A percentile compares a stretch with the other conserved stretches of the same genome.
Evolutionary conservation across 2,329 filamentous ascomycete species (phyloP).

Genomic region (Phialophora expanda): DNA sequence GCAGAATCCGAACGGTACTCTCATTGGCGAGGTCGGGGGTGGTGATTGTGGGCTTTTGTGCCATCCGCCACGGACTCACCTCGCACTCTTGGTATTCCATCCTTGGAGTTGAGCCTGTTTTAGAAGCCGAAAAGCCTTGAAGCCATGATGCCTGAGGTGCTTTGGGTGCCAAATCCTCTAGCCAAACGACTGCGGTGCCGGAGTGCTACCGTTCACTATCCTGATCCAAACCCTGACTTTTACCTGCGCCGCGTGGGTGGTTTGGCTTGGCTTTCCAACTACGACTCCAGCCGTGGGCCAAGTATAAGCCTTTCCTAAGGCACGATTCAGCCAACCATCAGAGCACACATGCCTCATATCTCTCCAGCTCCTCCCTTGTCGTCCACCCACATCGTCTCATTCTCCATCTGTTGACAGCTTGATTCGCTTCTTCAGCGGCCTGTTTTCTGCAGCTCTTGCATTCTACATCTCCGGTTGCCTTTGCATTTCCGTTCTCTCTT

Average conservation of each 20-base stretch:
- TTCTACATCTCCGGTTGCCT: neutral
- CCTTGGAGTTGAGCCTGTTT: conserved; percentile 10
- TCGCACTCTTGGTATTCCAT: neutral
- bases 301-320: conserved; percentile 9
- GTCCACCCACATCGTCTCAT: conserved; percentile 11
- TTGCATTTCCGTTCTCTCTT: conserved; percentile 5
- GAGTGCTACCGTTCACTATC: conserved; percentile 3
- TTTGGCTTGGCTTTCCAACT: conserved; percentile 1
- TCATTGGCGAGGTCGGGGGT: neutral
- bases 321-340: conserved; percentile 14
- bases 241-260: neutral
- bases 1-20: neutral
- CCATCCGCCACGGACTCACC: conserved; percentile 6
- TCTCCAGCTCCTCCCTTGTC: conserved; percentile 11
- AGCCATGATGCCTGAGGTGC: conserved; percentile 4
- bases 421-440: neutral
- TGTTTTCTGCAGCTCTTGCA: conserved; percentile 8
- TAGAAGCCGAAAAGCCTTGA: conserved; percentile 14
- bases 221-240: neutral
- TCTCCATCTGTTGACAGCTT: neutral
- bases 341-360: conserved; percentile 12
- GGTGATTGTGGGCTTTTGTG: conserved; percentile 7
- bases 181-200: conserved; percentile 12
- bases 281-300: conserved; percentile 1
- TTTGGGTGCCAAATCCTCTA: conserved; percentile 1